Percentiles rank a stretch among this genome's conserved stretches.
Evolutionary conservation across 805 yeast species (phyloP).

Genomic region (Jamesozyma hellenica): DNA sequence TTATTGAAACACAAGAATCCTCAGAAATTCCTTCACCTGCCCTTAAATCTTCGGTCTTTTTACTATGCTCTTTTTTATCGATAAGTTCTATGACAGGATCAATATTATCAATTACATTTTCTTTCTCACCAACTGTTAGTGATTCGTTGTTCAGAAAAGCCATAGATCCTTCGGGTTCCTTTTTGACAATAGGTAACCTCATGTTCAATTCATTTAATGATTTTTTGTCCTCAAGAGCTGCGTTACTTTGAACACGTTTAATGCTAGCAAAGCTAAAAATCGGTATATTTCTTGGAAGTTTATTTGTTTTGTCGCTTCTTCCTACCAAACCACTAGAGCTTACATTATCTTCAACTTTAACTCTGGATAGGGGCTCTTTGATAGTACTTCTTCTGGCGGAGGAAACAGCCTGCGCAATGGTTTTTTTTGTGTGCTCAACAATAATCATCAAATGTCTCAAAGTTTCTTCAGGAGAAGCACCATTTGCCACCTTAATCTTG

Average conservation of each 20-base stretch:
- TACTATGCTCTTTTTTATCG: no score
- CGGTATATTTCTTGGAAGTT: slow-evolving; percentile 16
- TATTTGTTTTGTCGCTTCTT: no score
- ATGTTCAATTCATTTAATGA: neutral
- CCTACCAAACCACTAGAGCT: no score
- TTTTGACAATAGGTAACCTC: neutral
- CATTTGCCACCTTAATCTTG: slow-evolving; percentile 25
- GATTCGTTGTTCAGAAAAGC: neutral
- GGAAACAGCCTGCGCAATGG: slow-evolving; percentile 13
- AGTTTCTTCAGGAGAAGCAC: slow-evolving; percentile 28
- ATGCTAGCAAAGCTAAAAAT: slow-evolving; percentile 17
- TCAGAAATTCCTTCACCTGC: no score
- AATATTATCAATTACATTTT: neutral
- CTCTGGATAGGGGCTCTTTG: neutral
- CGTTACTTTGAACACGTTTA: slow-evolving; percentile 7
- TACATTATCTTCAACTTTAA: slow-evolving; percentile 1
- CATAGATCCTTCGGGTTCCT: neutral
- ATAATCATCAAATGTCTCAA: slow-evolving; percentile 22
- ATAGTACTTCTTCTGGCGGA: neutral
- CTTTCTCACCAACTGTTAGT: neutral
- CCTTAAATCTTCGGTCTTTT: no score
- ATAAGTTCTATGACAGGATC: no score
- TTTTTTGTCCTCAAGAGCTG: neutral
- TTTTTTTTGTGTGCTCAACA: slow-evolving; percentile 24
- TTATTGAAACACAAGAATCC: no score